Base-by-base conservation (phyloP, 2,329 filamentous ascomycete species). In the Gaeumannomyces sp. region DNA sequence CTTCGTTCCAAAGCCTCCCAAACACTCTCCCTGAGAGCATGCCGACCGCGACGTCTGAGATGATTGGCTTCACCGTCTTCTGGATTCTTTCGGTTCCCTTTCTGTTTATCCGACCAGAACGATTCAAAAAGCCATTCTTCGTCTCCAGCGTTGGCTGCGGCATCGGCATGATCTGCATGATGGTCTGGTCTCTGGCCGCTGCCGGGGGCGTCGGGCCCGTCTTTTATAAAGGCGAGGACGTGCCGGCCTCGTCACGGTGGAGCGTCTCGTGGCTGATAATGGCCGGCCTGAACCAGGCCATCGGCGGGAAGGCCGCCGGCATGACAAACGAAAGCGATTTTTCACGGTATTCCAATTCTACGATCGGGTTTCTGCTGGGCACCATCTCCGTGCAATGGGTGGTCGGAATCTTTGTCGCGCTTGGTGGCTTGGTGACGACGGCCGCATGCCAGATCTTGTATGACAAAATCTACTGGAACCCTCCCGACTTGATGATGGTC, bases 31-130 rank as follows among this genome's bases (percentile, higher is more conserved):
- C 80, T 0, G 72, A 70, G 5, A 75, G 70, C 62, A 68, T 76
- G 59, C 78, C 75, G n/a, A 72, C 75, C 64, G 74, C 72, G 59
- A 77, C 79, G 19, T 76, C 78, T 27, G 77, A 80, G 31, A 73
- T 84, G 35, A 74, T 83, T 2, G 83, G 78, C 65, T 79, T 83
- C 67, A 78, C 83, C 63, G 71, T 84, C 58, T 84, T 84, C 70
- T 84, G 81, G 76, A 74, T 79, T 35, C 69, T 80, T 27, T 82
- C 82, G 22, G 73, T 77, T 0, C 81, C 81, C 0, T 81, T 84
- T 66, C 70, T 83, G 3, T 79, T 77, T 71, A 77, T 83, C n/a
- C 75, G 76, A 0, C 80, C 80, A 0, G 80, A 83, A 66, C 77
- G 77, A n/a, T 81, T 81, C 71, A 81, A 79, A 70, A 71, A 78